phyloP scores from a whole-genome alignment of 306 rosid species.

The Trifolium subterraneum region DNA sequence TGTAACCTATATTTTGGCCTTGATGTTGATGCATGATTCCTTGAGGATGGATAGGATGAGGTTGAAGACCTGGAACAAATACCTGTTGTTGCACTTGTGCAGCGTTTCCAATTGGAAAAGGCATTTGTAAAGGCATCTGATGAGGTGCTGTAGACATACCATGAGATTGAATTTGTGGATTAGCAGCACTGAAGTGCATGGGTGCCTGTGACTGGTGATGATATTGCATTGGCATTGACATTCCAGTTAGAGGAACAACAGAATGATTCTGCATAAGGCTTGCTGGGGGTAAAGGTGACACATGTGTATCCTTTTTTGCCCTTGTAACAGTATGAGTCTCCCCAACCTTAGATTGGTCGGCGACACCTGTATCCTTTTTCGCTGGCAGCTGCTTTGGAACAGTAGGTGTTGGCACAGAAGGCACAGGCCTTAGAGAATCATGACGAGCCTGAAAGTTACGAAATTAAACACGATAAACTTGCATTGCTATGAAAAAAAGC shows the following conservation, averaged over 20 bases:
- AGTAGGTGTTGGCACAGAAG: constrained; percentile 63
- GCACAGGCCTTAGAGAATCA: constrained; percentile 57
- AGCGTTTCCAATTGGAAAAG: constrained; percentile 66
- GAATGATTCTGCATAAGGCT: constrained; percentile 76
- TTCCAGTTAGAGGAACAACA: constrained; percentile 60
- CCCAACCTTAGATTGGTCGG: constrained; percentile 50
- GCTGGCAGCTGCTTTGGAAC: constrained; percentile 73
- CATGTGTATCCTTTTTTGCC: constrained; percentile 64
- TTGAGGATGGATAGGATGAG: constrained; percentile 73
- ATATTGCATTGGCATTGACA: constrained; percentile 67
- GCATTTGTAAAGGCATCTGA: constrained; percentile 68
- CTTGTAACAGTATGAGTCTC: constrained; percentile 55
- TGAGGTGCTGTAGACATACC: constrained; percentile 68
- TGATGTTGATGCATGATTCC: constrained; percentile 87
- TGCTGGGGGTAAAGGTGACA: constrained; percentile 48
- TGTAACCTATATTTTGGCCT: constrained; percentile 64
- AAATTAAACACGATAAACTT: constrained; percentile 26
- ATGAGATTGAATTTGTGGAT: constrained; percentile 78
- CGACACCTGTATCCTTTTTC: constrained; percentile 56
- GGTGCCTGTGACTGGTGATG: constrained; percentile 76
- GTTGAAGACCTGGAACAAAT: constrained; percentile 69
- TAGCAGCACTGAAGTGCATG: constrained; percentile 72
- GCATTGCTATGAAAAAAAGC: constrained; percentile 5
- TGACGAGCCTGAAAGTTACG: constrained; percentile 62
- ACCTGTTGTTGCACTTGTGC: constrained; percentile 74